Conservation (phyloP, 352 stramenopile species). For the Phytophthora foliorum region DNA sequence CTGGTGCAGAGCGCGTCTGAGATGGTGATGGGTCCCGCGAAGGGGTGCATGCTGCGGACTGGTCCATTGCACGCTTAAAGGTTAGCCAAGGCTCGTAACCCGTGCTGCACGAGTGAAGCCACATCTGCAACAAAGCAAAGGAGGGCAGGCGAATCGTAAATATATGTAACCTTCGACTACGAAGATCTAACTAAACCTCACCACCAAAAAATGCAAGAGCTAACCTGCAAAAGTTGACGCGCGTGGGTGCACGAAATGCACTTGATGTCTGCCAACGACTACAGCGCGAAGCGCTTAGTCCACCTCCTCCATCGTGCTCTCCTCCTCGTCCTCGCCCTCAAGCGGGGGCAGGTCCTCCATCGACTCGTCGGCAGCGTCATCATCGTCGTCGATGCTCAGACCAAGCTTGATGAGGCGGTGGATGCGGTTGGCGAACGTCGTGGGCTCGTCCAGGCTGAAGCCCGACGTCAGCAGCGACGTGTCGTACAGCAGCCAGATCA, state of each 20-base stretch:
- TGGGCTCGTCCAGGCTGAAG: constrained; percentile 99
- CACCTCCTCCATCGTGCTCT: constrained; percentile 99
- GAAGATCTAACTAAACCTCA: constrained; percentile 57
- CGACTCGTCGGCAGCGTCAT: constrained; percentile 93
- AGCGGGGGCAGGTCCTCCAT: constrained; percentile 98
- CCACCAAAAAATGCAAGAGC: constrained; percentile 52
- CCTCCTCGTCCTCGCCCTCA: constrained; percentile 96
- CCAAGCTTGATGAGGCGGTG: constrained; percentile 99
- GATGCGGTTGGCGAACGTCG: constrained; percentile 99
- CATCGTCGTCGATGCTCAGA: constrained; percentile 98
- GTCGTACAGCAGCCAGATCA: constrained; percentile 99
- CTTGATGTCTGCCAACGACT: constrained; percentile 14
- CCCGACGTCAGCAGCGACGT: constrained; percentile 99
- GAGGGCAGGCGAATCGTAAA: constrained; percentile 61
- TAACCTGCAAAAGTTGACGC: constrained; percentile 26
- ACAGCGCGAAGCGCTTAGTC: constrained; percentile 88
- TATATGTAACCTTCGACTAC: constrained; percentile 69
- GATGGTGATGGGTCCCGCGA: too few species aligned
- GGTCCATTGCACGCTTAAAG: too few species aligned
- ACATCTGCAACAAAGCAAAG: not conserved
- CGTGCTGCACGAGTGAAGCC: too few species aligned
- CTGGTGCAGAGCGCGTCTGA: too few species aligned
- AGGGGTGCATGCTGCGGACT: too few species aligned
- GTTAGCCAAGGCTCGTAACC: too few species aligned
- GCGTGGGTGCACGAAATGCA: constrained; percentile 13